Evolutionary conservation across 805 yeast genomes (phyloP).

Genomic region (Geotrichum ghanense): DNA sequence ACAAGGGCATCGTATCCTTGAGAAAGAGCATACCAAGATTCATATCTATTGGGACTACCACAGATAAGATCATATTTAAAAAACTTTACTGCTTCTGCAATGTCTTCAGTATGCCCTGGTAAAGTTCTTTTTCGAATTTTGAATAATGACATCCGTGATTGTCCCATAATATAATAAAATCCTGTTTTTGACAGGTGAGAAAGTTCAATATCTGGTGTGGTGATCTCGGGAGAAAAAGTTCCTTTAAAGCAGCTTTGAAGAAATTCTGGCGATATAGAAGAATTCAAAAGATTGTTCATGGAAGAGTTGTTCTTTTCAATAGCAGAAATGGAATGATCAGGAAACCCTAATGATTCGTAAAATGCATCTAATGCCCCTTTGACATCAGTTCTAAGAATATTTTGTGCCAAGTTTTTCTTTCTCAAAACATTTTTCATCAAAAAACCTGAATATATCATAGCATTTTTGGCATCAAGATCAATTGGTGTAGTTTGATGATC

Average conservation of each 20-base stretch:
- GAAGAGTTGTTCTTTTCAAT: slow-evolving; percentile 30
- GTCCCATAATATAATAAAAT: slow-evolving; percentile 58
- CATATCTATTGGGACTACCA: slow-evolving; percentile 52
- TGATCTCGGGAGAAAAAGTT: slow-evolving; percentile 9
- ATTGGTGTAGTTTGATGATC: slow-evolving; percentile 47
- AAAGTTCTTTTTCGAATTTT: slow-evolving; percentile 60
- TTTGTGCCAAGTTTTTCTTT: slow-evolving; percentile 47
- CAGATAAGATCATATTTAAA: slow-evolving; percentile 56
- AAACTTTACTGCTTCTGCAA: slow-evolving; percentile 60
- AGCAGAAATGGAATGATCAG: slow-evolving; percentile 21
- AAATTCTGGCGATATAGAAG: slow-evolving; percentile 12
- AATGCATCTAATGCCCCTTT: slow-evolving; percentile 62
- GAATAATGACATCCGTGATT: slow-evolving; percentile 55
- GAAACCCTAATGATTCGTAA: slow-evolving; percentile 61
- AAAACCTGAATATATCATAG: slow-evolving; percentile 31
- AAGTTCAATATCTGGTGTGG: slow-evolving; percentile 17
- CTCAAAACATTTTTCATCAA: slow-evolving; percentile 45
- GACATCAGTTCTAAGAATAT: slow-evolving; percentile 55
- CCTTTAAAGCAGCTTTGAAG: slow-evolving; percentile 17
- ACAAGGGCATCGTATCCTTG: slow-evolving; percentile 67
- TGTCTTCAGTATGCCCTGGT: slow-evolving; percentile 73
- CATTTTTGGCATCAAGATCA: slow-evolving; percentile 32
- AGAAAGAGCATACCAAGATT: slow-evolving; percentile 79
- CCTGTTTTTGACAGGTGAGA: slow-evolving; percentile 38
- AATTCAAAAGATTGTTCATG: slow-evolving; percentile 35